These are phyloP conservation scores for Porogramme epimiltina DNA, from an alignment of 1,284 basidiomycete species.

Conservation along the genomic window DNA sequence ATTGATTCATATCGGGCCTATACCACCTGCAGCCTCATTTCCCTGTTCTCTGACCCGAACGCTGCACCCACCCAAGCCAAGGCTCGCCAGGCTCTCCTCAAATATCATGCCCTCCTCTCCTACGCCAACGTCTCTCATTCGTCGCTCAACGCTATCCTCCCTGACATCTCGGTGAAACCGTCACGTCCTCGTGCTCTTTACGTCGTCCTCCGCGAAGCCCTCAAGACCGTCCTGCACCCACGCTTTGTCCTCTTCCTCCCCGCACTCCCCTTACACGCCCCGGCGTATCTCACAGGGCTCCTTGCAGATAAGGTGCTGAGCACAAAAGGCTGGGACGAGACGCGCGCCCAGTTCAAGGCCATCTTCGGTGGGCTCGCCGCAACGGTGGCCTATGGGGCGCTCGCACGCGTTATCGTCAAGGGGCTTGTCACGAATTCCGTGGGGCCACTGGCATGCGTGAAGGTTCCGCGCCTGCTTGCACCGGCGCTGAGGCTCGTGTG, in stretches of 20 bases:
- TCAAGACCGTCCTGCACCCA: conserved; percentile 68
- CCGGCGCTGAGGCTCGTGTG: conserved; percentile 4
- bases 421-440: background rate
- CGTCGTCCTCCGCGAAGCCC: conserved; percentile 74
- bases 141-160: conserved; percentile 59
- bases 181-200: conserved; percentile 69
- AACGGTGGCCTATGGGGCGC: conserved; percentile 48
- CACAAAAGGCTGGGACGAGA: conserved; percentile 75
- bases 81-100: conserved; percentile 67
- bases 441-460: background rate
- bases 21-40: conserved; percentile 64
- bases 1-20: background rate
- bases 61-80: conserved; percentile 38
- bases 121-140: conserved; percentile 77
- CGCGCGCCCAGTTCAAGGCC: conserved; percentile 89
- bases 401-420: conserved; percentile 14
- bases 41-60: conserved; percentile 71
- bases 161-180: conserved; percentile 62
- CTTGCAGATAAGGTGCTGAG: conserved; percentile 71
- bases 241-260: conserved; percentile 85
- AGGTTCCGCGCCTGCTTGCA: background rate
- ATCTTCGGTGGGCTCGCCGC: conserved; percentile 76
- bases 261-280: conserved; percentile 78
- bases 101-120: conserved; percentile 84
- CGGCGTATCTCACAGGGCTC: conserved; percentile 78